A percentile compares a stretch with the other conserved stretches of the same genome.
Conservation (phyloP, 768 basidiomycete species). For the Amanita polypyramis region DNA sequence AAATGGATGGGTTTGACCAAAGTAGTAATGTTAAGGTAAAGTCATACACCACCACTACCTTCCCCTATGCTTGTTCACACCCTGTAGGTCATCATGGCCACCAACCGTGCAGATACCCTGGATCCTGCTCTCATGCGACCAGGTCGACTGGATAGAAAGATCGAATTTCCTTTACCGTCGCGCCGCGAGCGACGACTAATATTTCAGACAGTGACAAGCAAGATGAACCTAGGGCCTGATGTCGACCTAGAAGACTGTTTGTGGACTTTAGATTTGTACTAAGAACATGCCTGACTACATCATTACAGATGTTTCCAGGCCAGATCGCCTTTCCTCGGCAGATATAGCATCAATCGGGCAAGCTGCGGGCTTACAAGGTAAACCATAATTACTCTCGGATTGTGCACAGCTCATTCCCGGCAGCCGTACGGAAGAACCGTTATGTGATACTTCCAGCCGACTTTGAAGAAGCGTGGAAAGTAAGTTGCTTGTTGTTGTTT, state of each 20-base stretch:
- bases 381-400: not conserved
- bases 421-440: conserved; percentile 95
- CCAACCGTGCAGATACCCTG: conserved; percentile 95
- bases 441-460: conserved; percentile 95
- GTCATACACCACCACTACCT: not conserved
- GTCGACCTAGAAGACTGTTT: conserved; percentile 97
- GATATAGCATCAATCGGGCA: conserved; percentile 95
- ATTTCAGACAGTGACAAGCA: conserved; percentile 94
- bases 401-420: conserved; percentile 5
- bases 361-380: conserved; percentile 94
- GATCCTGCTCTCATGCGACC: conserved; percentile 97
- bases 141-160: conserved; percentile 95
- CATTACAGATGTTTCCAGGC: conserved; percentile 84
- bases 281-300: conserved; percentile 5
- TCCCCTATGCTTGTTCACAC: conserved; percentile 2
- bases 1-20: conserved; percentile 99
- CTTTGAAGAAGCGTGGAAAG: conserved; percentile 99
- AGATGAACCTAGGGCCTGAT: conserved; percentile 97
- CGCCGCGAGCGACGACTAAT: conserved; percentile 92
- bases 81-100: conserved; percentile 97
- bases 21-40: conserved; percentile 93
- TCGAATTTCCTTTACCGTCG: conserved; percentile 94
- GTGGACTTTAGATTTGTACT: conserved; percentile 19
- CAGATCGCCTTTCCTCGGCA: conserved; percentile 90
- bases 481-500: conserved; percentile 58